Evolutionary conservation across 73 alveolate species (phyloP).

Genomic region (Paramecium pentaurelia): DNA sequence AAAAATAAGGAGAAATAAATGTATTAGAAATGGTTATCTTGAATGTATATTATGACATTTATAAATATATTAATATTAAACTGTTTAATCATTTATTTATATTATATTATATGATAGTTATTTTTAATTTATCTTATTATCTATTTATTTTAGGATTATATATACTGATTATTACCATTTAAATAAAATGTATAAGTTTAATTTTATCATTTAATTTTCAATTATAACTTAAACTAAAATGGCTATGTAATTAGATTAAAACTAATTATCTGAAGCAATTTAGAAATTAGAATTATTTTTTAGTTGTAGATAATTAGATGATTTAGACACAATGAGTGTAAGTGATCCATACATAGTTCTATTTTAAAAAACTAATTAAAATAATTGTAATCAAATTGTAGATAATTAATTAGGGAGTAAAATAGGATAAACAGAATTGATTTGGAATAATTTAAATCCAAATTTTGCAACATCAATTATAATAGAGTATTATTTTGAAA

Average conservation of each 20-base stretch:
- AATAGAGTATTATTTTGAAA: slow-evolving; percentile 72
- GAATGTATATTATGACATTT: background rate
- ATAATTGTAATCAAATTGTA: background rate
- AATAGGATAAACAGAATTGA: slow-evolving; percentile 73
- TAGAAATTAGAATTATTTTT: slow-evolving; percentile 52
- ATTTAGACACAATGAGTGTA: slow-evolving; percentile 65
- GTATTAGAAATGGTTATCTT: background rate
- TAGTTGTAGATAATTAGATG: slow-evolving; percentile 71
- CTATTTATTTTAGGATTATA: background rate
- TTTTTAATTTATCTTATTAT: no score
- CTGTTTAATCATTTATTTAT: no score
- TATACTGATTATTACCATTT: background rate
- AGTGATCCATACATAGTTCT: slow-evolving; percentile 70
- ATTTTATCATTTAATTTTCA: background rate
- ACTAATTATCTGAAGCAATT: background rate
- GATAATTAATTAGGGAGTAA: background rate
- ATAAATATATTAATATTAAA: background rate
- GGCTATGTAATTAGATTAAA: background rate
- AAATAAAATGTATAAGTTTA: background rate
- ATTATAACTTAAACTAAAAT: background rate
- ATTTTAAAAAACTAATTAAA: background rate
- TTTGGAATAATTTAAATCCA: slow-evolving; percentile 74
- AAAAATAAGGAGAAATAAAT: background rate
- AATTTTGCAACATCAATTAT: slow-evolving; percentile 67
- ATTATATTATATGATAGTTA: background rate